phyloP scores from a whole-genome alignment of 164 flowering plant genomes.

The Tetracentron sinense region DNA sequence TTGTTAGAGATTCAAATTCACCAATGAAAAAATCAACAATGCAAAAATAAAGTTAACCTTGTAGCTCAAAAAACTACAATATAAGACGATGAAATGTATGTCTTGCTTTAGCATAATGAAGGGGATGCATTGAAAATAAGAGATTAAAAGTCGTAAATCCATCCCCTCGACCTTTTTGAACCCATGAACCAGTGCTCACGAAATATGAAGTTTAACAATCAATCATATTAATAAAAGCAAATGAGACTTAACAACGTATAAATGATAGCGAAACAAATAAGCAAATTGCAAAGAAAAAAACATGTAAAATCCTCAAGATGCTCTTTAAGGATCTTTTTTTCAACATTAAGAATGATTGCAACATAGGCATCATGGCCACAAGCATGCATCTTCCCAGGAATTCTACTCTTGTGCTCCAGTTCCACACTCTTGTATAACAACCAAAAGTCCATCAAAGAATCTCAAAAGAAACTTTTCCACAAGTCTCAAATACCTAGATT shows the following conservation, averaged over 20 bases:
- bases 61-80: neutral
- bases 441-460: neutral
- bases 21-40: too few relatives aligned
- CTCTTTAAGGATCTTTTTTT: constrained; percentile 55
- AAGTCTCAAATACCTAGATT: neutral
- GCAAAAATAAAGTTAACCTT: too few relatives aligned
- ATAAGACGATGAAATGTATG: neutral
- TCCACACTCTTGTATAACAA: constrained; percentile 56
- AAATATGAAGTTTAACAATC: too few relatives aligned
- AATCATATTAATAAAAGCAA: too few relatives aligned
- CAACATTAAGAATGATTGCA: constrained; percentile 72
- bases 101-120: too few relatives aligned
- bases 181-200: neutral
- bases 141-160: too few relatives aligned
- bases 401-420: constrained; percentile 69
- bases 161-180: too few relatives aligned
- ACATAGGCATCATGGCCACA: constrained; percentile 81
- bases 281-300: constrained; percentile 12
- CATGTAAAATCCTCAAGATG: constrained; percentile 39
- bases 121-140: too few relatives aligned
- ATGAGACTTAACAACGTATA: too few relatives aligned
- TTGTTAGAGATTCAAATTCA: too few relatives aligned
- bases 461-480: neutral
- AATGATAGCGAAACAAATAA: neutral
- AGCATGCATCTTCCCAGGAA: constrained; percentile 68